Conservation (phyloP, 345 rosid genomes). For the Hibiscus trionum region DNA sequence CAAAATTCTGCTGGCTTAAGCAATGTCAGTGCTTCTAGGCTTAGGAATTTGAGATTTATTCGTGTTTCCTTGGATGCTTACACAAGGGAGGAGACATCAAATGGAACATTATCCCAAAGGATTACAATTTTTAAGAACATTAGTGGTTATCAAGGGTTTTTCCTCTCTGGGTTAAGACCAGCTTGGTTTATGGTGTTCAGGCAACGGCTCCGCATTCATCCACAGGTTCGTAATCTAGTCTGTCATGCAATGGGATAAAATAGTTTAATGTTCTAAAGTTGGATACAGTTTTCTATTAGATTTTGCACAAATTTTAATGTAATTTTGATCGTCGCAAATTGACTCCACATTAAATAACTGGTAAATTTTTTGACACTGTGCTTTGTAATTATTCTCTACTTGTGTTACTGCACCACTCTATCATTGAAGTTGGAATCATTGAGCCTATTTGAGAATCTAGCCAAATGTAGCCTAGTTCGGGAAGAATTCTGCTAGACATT, state of each 20-base stretch:
- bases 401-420: neutral
- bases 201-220: constrained; percentile 85
- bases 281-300: neutral
- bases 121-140: constrained; percentile 80
- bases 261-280: neutral
- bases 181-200: constrained; percentile 96
- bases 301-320: neutral
- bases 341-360: neutral
- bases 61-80: constrained; percentile 71
- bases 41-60: constrained; percentile 71
- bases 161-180: constrained; percentile 93
- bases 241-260: neutral
- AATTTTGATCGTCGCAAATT: neutral
- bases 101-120: constrained; percentile 51
- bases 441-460: neutral
- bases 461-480: neutral
- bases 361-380: neutral
- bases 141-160: constrained; percentile 79
- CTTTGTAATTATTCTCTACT: neutral
- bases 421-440: neutral
- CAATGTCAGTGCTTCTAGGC: constrained; percentile 58
- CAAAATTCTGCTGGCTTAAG: constrained; percentile 34
- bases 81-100: constrained; percentile 61
- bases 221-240: constrained; percentile 62
- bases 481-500: neutral